Evolutionary conservation across 768 basidiomycete genomes (phyloP).

Genomic region (Suillus placidus): DNA sequence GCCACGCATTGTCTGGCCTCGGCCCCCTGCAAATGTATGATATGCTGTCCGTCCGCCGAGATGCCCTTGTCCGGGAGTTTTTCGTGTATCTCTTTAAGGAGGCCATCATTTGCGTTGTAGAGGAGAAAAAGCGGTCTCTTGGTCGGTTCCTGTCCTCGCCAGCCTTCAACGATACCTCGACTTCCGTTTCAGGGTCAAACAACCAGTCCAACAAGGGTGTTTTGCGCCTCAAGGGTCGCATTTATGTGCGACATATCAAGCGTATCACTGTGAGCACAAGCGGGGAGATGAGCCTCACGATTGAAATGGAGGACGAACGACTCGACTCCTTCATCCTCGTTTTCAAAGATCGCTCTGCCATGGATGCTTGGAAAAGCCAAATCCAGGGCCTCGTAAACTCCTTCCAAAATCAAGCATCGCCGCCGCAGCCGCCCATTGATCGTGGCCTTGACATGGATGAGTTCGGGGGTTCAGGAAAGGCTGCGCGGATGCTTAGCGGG

Average conservation of each 20-base stretch:
- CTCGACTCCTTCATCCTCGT: slow-evolving; percentile 95
- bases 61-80: slow-evolving; percentile 89
- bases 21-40: slow-evolving; percentile 93
- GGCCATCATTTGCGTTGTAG: slow-evolving; percentile 97
- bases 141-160: slow-evolving; percentile 74
- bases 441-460: slow-evolving; percentile 66
- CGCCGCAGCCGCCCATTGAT: slow-evolving; percentile 35
- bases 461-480: slow-evolving; percentile 76
- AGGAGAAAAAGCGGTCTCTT: slow-evolving; percentile 88
- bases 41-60: slow-evolving; percentile 84
- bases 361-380: slow-evolving; percentile 87
- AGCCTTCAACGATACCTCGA: slow-evolving; percentile 53
- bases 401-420: slow-evolving; percentile 61
- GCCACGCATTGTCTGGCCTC: slow-evolving; percentile 86
- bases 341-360: slow-evolving; percentile 86
- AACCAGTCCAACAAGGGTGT: slow-evolving; percentile 58
- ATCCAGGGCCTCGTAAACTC: slow-evolving; percentile 77
- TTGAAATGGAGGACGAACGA: slow-evolving; percentile 95
- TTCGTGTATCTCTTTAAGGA: slow-evolving; percentile 97
- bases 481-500: slow-evolving; percentile 79
- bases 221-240: slow-evolving; percentile 89
- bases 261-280: slow-evolving; percentile 81
- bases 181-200: slow-evolving; percentile 38
- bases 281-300: slow-evolving; percentile 90
- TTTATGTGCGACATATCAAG: slow-evolving; percentile 94